Evolutionary conservation across 1,139 yeast genomes (phyloP).

Genomic region (Maudiozyma humilis): DNA sequence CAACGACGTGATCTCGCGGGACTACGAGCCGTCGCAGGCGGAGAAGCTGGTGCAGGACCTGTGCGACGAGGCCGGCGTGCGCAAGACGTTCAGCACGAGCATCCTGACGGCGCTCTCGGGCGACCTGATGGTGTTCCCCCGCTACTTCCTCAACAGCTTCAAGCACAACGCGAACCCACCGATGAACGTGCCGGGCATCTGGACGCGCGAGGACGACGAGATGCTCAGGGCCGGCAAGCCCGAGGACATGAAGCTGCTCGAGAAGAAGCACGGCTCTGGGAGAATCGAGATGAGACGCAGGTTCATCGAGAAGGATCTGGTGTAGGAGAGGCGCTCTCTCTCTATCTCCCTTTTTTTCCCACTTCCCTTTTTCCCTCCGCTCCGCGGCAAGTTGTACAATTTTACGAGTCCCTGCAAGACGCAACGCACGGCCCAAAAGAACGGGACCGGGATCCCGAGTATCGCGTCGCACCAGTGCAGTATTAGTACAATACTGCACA

Average conservation of each 20-base stretch:
- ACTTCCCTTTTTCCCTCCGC: too few relatives aligned
- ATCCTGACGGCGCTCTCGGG: slow-evolving; percentile 45
- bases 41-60: slow-evolving; percentile 38
- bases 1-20: slow-evolving; percentile 36
- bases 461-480: too few relatives aligned
- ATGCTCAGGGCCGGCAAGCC: slow-evolving; percentile 29
- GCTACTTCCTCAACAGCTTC: slow-evolving; percentile 39
- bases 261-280: slow-evolving; percentile 34
- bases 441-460: too few relatives aligned
- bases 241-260: slow-evolving; percentile 30
- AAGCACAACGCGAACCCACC: slow-evolving; percentile 40
- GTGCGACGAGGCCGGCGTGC: slow-evolving; percentile 39
- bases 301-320: slow-evolving; percentile 33
- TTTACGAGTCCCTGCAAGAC: too few relatives aligned
- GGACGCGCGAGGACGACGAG: slow-evolving; percentile 43
- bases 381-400: too few relatives aligned
- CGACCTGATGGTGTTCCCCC: slow-evolving; percentile 39
- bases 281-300: slow-evolving; percentile 36
- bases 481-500: too few relatives aligned
- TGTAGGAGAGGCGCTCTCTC: slow-evolving; percentile 14
- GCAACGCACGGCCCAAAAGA: too few relatives aligned
- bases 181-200: slow-evolving; percentile 39
- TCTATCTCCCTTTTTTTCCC: too few relatives aligned
- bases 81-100: slow-evolving; percentile 39
- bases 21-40: slow-evolving; percentile 38